Base-by-base conservation (phyloP, 345 rosid genomes). In the Populus simonii region DNA sequence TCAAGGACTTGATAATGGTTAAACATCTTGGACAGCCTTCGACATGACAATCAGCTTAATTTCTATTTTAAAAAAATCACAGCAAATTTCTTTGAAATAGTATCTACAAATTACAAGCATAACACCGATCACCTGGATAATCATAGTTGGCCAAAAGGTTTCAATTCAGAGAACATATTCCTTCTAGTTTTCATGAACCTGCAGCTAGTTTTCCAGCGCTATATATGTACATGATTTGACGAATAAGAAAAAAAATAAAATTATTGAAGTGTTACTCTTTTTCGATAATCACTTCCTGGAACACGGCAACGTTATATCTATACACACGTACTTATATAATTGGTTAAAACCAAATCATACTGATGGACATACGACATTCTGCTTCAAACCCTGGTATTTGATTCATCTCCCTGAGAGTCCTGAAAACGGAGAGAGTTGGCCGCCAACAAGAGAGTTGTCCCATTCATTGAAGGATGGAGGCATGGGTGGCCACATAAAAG, bases 401-500 rank as follows among this genome's bases (percentile, higher is more conserved):
- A 66, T 66, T 69, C 72, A 85, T 68, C 97, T 80, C 6, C 88
- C 91, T 6, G 53, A 23, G 33, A 94, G 15, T n/a, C 85, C 84
- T 7, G 90, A 75, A 57, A 89, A 80, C 3, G 87, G 74, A 39
- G 76, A 1, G 27, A 83, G 51, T 65, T 80, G 83, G 62, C 85
- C 81, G 47, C 88, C 85, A 4, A 70, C 27, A 7, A 78, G 66
- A 67, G 93, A 88, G 68, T 59, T 41, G 53, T 85, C 90, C 39
- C 31, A 70, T 29, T 86, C 87, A 66, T 69, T 78, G 70, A 90
- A 90, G 13, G 94, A 88, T 16, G 88, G 86, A 31, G 95, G 93
- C 86, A 83, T 66, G 4, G 89, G 89, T 8, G 94, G 96, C 96
- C 96, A 91, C 72, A 90, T 76, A 67, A 94, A 92, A 27, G 88